phyloP scores from a whole-genome alignment of 805 yeast species.

The Hanseniaspora pseudoguilliermondii region DNA sequence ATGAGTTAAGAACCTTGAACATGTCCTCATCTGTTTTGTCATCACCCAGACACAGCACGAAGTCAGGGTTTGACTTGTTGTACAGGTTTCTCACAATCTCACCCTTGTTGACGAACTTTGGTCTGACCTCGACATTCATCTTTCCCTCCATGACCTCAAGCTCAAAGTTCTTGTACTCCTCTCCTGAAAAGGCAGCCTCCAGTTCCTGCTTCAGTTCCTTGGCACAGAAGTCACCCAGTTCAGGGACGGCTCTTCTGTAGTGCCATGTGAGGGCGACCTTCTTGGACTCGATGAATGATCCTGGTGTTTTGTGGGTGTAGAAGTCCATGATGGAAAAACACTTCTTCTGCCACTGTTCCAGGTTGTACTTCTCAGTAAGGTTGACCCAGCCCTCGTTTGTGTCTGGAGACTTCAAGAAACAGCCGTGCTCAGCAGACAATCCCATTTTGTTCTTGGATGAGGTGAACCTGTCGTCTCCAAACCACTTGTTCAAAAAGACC shows the following conservation, averaged over 20 bases:
- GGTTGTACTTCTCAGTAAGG: constrained; percentile 66
- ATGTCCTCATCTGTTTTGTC: constrained; percentile 96
- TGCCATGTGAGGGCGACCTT: constrained; percentile 97
- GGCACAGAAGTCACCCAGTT: constrained; percentile 79
- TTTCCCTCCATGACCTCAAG: constrained; percentile 95
- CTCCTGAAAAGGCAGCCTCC: constrained; percentile 46
- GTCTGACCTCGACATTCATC: constrained; percentile 95
- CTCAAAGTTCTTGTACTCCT: constrained; percentile 31
- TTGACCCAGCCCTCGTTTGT: constrained; percentile 57
- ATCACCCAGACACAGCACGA: constrained; percentile 83
- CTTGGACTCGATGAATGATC: constrained; percentile 73
- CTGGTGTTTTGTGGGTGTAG: constrained; percentile 83
- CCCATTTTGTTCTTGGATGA: constrained; percentile 46
- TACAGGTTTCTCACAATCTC: constrained; percentile 61
- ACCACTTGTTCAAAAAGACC: constrained; percentile 74
- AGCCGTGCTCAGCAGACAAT: constrained; percentile 93
- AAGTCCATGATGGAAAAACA: constrained; percentile 61
- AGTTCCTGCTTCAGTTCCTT: constrained; percentile 55
- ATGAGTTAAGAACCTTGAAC: constrained; percentile 64
- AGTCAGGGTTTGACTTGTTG: constrained; percentile 54
- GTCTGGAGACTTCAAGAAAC: constrained; percentile 72
- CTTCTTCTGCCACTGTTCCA: constrained; percentile 77
- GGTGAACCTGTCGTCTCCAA: constrained; percentile 35
- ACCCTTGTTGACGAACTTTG: constrained; percentile 88
- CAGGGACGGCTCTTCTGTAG: constrained; percentile 89